These are phyloP conservation scores for Phytophthora palmivora DNA, from an alignment of 352 stramenopile genomes.

Conservation along the genomic window DNA sequence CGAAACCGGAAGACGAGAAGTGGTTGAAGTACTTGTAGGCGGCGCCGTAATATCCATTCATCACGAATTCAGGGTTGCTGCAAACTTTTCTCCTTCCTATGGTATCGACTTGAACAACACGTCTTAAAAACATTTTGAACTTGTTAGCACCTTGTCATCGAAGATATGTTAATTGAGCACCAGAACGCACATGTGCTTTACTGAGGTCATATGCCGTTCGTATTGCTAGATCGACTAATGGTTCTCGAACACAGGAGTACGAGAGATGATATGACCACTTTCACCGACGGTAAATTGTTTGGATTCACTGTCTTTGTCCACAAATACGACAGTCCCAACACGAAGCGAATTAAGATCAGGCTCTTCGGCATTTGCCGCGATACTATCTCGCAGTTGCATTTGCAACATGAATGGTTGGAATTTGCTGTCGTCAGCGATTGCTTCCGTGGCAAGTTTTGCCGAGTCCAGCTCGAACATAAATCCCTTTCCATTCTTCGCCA, in stretches of 20 bases:
- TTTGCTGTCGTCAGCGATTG: conserved; percentile 10
- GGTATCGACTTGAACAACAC: too few relatives aligned
- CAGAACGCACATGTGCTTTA: too few relatives aligned
- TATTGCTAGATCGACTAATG: not conserved
- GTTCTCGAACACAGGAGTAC: not conserved
- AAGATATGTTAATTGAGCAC: too few relatives aligned
- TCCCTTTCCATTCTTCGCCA: not conserved
- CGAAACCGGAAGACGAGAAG: conserved; percentile 36
- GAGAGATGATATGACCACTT: not conserved
- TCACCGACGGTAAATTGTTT: conserved; percentile 5
- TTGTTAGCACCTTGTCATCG: too few relatives aligned
- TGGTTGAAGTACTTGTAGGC: conserved; percentile 28
- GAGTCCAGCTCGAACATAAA: not conserved
- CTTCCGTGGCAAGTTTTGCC: conserved; percentile 3
- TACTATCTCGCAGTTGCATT: conserved; percentile 9
- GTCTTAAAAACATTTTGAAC: too few relatives aligned
- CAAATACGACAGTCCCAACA: conserved; percentile 8
- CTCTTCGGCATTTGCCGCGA: not conserved
- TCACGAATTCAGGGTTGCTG: too few relatives aligned
- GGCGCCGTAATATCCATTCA: too few relatives aligned
- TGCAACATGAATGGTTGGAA: conserved; percentile 18
- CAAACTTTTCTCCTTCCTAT: too few relatives aligned
- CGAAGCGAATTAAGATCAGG: conserved; percentile 1
- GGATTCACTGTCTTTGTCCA: not conserved
- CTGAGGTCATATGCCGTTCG: too few relatives aligned